Evolutionary conservation across 2,329 filamentous ascomycete genomes (phyloP), one percentile per base, ranked within the genome.

Genomic region (Stromatinia cepivora): DNA sequence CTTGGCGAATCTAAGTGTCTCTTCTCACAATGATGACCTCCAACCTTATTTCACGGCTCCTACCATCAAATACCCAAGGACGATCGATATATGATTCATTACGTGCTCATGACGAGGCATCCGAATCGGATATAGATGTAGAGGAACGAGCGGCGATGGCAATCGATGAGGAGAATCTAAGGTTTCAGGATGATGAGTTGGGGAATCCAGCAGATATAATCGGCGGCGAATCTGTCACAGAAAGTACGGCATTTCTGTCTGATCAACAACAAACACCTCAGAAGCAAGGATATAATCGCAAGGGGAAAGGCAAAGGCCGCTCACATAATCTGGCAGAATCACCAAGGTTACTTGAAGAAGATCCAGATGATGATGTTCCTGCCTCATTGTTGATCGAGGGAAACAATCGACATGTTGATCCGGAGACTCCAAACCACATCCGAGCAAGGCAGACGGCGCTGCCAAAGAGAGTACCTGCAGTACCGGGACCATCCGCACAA

Each of bases 371-470:
- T 67, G 88, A 90, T 74, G 88, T 90, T 0, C 88, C 88, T 0
- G 85, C 84, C 25, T 90, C 88, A 4, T 80, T 90, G 25, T 78
- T 90, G 25, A 84, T 90, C 28, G 88, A 90, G 76, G 81, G 79
- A 6, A 83, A 84, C 61, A 79, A 81, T n/a, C 61, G 61, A 22
- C 73, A 70, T 64, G 64, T 69, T 67, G 76, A 69, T 36, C 73
- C 48, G 63, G 76, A 72, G 70, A 70, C 71, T 67, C 73, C 75
- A 69, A 71, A 71, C 39, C 76, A 76, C 39, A 58, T 77, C 39
- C 69, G 72, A 67, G 52, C 59, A 6, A 72, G 69, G 56, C 69
- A 71, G 52, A 56, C 64, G 42, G 72, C 70, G 25, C 15, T 69
- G 17, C 66, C 68, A 36, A 76, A 72, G 46, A 73, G 67, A 58